Base-by-base conservation (phyloP, 2,329 filamentous ascomycete genomes). In the Thelonectria olida region DNA sequence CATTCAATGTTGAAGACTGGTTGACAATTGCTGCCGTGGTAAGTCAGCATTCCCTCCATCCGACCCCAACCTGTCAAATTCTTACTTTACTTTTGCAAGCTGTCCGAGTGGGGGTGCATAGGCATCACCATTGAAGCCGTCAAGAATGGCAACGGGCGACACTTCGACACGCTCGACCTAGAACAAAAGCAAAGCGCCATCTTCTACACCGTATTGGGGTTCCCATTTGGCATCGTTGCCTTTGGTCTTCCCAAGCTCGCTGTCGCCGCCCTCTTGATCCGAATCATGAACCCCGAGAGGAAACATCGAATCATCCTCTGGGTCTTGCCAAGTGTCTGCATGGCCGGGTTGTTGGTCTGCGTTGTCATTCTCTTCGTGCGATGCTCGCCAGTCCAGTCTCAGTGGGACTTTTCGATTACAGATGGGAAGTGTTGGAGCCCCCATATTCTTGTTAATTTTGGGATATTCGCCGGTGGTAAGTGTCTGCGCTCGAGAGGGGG, bases 181-280 rank as follows among this genome's bases (percentile, higher is more conserved):
- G 58, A 72, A 0, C 67, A 81, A 6, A 64, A 77, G 47, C 62
- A 66, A 5, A 66, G 64, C 12, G 71, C 73, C 27, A 70, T 76
- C n/a, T 65, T 77, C 31, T 81, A 72, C 64, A 79, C 75, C 5
- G 69, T 77, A 12, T 66, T 74, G 36, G 75, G 72, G 19, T 81
- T 81, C 58, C 66, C 70, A 1, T 74, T 77, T 2, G 77, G 78
- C 4, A 66, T 81, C 9, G 61, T 79, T 59, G 76, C 77, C 2
- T 80, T 82, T 55, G 73, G 64, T 2, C 52, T 81, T 1, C 80
- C 79, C 5, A 82, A 82, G 67, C 70, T 81, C 9, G 79, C 78
- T 31, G 78, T 80, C 38, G 74, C 80, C 7, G 68, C 73, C 2
- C 72, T 82, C 3, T 70, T 82, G 5, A 71, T 71, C 4, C 74